Evolutionary conservation across 345 rosid species (phyloP).

Genomic region (Salix caprea): DNA sequence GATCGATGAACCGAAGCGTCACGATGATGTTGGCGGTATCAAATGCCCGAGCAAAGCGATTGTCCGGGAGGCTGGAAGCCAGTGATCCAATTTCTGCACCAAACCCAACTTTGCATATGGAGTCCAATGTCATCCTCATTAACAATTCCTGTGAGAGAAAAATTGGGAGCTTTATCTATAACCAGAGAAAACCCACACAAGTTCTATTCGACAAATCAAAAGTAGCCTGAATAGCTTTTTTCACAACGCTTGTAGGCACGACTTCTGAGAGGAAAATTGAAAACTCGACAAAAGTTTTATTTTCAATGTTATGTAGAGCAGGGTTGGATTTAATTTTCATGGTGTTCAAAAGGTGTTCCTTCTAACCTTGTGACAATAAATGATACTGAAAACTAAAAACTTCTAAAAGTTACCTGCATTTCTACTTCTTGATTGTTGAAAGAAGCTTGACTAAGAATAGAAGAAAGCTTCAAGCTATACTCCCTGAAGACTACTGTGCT

Average conservation of each 20-base stretch:
- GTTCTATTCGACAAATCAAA: not conserved
- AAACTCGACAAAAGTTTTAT: no score
- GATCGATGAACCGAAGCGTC: constrained; percentile 84
- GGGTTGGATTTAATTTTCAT: no score
- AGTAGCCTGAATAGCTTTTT: not conserved
- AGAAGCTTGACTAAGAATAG: constrained; percentile 57
- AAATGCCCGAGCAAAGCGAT: constrained; percentile 73
- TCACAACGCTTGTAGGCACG: not conserved
- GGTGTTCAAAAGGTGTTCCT: no score
- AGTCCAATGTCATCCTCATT: constrained; percentile 93
- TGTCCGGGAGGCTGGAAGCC: constrained; percentile 65
- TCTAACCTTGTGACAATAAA: no score
- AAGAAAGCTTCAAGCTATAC: constrained; percentile 68
- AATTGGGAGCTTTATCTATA: not conserved
- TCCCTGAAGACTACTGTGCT: constrained; percentile 85
- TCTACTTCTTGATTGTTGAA: constrained; percentile 52
- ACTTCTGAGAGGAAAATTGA: no score
- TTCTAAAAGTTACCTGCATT: constrained; percentile 58
- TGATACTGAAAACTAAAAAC: not conserved
- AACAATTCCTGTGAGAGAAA: constrained; percentile 48
- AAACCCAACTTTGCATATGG: constrained; percentile 93
- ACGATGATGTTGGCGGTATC: constrained; percentile 79
- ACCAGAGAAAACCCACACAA: not conserved
- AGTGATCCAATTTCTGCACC: constrained; percentile 89
- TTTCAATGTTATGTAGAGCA: no score